Evolutionary conservation across 148 eudicot genomes (phyloP).

Genomic region (Rhododendron molle): DNA sequence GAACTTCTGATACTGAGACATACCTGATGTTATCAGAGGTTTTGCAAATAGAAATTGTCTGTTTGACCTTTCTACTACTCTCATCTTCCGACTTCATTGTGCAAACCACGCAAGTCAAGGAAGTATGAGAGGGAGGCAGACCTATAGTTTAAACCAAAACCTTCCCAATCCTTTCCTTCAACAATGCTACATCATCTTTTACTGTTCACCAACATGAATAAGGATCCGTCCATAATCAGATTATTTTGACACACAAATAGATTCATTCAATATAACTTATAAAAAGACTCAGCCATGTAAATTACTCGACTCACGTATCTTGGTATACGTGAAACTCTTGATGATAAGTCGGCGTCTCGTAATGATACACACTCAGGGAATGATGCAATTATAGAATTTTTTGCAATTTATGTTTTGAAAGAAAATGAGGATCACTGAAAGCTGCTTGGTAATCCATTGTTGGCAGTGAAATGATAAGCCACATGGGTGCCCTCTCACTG

Average conservation of each 20-base stretch:
- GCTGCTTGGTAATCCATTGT: background rate
- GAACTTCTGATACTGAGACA: background rate
- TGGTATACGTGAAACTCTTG: background rate
- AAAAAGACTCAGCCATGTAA: too few species aligned
- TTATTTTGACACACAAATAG: background rate
- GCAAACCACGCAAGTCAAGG: background rate
- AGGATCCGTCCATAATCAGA: background rate
- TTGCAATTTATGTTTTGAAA: background rate
- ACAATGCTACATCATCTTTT: background rate
- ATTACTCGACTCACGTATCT: too few species aligned
- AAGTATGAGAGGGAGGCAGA: background rate
- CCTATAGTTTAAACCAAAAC: background rate
- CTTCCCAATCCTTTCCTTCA: background rate
- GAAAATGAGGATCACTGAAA: background rate
- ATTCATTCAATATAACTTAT: background rate
- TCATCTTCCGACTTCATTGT: background rate
- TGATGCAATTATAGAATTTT: background rate
- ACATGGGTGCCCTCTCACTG: background rate
- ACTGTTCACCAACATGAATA: background rate
- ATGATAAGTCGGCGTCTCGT: background rate
- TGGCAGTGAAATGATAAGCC: background rate
- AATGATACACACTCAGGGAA: background rate
- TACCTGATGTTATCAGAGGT: background rate
- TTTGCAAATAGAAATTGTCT: background rate
- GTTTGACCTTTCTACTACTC: background rate